phyloP scores from a whole-genome alignment of 306 rosid species.

The Lotus japonicus region DNA sequence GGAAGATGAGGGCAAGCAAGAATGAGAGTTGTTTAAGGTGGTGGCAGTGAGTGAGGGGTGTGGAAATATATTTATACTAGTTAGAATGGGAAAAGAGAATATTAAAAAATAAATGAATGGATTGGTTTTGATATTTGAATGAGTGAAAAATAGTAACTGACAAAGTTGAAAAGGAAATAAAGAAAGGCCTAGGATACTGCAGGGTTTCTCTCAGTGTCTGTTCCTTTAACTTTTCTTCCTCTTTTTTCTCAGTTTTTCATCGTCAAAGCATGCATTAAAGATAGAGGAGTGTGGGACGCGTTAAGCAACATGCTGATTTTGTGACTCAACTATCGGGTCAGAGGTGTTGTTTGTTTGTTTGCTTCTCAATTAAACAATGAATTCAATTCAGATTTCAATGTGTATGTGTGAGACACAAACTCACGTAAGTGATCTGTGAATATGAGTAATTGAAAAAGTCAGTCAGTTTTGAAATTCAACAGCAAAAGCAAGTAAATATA shows the following conservation, averaged over 20 bases:
- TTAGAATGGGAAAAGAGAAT: no score
- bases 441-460: no score
- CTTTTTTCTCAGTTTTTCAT: slow-evolving; percentile 2
- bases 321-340: slow-evolving; percentile 68
- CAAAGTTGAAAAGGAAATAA: slow-evolving; percentile 16
- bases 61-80: no score
- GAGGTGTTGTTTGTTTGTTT: slow-evolving; percentile 17
- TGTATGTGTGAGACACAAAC: not conserved
- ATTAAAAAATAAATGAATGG: not conserved
- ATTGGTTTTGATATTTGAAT: slow-evolving; percentile 10
- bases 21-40: no score
- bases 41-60: no score
- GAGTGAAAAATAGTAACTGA: slow-evolving; percentile 26
- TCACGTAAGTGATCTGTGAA: slow-evolving; percentile 10
- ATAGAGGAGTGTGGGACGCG: slow-evolving; percentile 32
- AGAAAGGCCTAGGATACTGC: slow-evolving; percentile 20
- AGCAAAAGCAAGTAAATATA: no score
- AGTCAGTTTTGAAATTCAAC: not conserved
- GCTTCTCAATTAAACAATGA: slow-evolving; percentile 1
- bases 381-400: slow-evolving; percentile 17
- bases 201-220: not conserved
- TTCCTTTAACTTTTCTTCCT: not conserved
- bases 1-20: no score
- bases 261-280: slow-evolving; percentile 14
- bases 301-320: slow-evolving; percentile 64